A percentile compares a stretch with the other conserved stretches of the same genome.
These are phyloP conservation scores for Cenchrus purpureus DNA, from an alignment of 176 grass and related monocot species.

Conservation along the genomic window DNA sequence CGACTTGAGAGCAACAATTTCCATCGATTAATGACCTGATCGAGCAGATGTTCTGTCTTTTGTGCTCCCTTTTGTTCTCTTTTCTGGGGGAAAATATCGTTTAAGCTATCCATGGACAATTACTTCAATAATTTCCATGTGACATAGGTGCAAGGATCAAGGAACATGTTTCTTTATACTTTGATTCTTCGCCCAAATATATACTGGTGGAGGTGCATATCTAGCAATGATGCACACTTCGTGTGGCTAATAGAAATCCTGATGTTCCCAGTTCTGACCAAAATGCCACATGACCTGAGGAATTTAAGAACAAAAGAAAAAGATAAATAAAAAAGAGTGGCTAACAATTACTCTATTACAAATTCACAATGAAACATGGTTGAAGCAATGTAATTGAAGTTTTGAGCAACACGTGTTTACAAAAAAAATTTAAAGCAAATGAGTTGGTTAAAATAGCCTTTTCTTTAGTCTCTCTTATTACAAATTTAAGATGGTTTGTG, in stretches of 20 bases:
- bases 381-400: background rate
- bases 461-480: constrained; percentile 21
- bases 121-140: constrained; percentile 43
- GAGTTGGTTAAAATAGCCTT: constrained; percentile 37
- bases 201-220: constrained; percentile 55
- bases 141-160: constrained; percentile 26
- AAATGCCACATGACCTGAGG: constrained; percentile 27
- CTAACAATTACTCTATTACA: background rate
- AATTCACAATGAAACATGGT: background rate
- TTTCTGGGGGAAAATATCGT: background rate
- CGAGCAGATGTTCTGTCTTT: background rate
- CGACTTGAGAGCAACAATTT: constrained; percentile 4
- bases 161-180: constrained; percentile 54
- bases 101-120: constrained; percentile 26
- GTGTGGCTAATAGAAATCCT: constrained; percentile 57
- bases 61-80: background rate
- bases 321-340: background rate
- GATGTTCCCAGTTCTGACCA: constrained; percentile 34
- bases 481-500: background rate
- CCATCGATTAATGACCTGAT: constrained; percentile 9
- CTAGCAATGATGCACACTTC: constrained; percentile 54
- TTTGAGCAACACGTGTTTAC: constrained; percentile 9
- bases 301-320: constrained; percentile 27
- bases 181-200: constrained; percentile 56
- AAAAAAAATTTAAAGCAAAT: constrained; percentile 1